Percentiles rank a stretch among this genome's conserved stretches.
phyloP scores from a whole-genome alignment of 2,329 filamentous ascomycete genomes.

The Diplodia scrobiculata region DNA sequence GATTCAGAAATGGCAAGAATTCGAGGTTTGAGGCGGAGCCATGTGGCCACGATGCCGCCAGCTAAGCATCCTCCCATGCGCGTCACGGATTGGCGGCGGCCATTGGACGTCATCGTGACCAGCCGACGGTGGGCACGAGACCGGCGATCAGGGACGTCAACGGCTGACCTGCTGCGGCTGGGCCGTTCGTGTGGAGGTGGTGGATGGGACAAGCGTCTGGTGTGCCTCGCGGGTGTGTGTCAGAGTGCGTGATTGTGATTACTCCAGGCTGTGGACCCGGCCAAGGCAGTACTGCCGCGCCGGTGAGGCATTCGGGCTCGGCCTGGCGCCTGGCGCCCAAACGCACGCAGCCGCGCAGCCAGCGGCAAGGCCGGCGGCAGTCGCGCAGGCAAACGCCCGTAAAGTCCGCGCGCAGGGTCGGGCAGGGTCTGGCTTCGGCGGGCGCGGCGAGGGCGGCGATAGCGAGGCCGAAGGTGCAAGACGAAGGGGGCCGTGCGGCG shows the following conservation, averaged over 20 bases:
- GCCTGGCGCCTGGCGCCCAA: too few species aligned
- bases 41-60: slow-evolving; percentile 18
- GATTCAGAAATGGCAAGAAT: slow-evolving; percentile 2
- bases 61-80: background rate
- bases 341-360: background rate
- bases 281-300: background rate
- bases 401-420: background rate
- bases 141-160: background rate
- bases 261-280: background rate
- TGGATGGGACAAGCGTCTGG: background rate
- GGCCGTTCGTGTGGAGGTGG: background rate
- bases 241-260: slow-evolving; percentile 19
- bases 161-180: background rate
- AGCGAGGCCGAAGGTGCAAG: slow-evolving; percentile 27
- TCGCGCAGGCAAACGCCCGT: background rate
- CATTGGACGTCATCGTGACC: slow-evolving; percentile 5
- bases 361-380: slow-evolving; percentile 5
- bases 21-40: background rate
- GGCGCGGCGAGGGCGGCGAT: slow-evolving; percentile 25
- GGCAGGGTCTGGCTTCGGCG: background rate
- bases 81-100: slow-evolving; percentile 1
- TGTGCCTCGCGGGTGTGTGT: slow-evolving; percentile 13
- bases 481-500: background rate
- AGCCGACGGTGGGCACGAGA: background rate
- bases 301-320: slow-evolving; percentile 6